A percentile compares a stretch with the other conserved stretches of the same genome.
These are phyloP conservation scores for Poa pratensis DNA, from an alignment of 176 grass and related monocot species.

Conservation along the genomic window DNA sequence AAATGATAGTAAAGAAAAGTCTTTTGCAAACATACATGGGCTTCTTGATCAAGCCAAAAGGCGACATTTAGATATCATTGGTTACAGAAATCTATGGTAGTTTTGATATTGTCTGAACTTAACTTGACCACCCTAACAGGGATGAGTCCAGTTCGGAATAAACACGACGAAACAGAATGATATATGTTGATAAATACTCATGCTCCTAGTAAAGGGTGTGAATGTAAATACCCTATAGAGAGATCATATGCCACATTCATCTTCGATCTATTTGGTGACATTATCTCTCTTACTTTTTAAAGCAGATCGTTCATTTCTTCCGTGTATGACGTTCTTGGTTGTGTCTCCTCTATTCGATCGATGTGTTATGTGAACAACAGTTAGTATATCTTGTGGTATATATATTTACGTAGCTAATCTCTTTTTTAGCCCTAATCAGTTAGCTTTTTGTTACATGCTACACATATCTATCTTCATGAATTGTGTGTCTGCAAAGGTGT, in stretches of 20 bases:
- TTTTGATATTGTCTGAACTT: neutral
- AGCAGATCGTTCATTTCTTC: neutral
- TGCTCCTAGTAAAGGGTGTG: neutral
- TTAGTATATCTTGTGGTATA: neutral
- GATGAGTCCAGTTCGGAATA: neutral
- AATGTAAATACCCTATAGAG: too few species aligned
- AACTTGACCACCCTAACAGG: neutral
- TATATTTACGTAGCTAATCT: neutral
- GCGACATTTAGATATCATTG: neutral
- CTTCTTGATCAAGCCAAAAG: neutral
- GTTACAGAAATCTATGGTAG: neutral
- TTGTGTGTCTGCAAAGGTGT: constrained; percentile 21
- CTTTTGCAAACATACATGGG: neutral
- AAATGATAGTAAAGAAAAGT: neutral
- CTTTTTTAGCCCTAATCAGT: neutral
- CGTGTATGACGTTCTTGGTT: neutral
- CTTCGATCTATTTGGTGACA: neutral
- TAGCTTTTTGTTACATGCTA: constrained; percentile 10
- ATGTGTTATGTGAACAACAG: neutral
- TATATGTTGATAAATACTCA: neutral
- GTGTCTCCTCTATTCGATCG: neutral
- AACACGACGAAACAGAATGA: neutral
- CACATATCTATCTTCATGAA: constrained; percentile 13
- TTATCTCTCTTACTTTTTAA: neutral
- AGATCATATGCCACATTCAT: neutral